Base-by-base conservation (phyloP, 768 basidiomycete species). In the Collybia sordida region DNA sequence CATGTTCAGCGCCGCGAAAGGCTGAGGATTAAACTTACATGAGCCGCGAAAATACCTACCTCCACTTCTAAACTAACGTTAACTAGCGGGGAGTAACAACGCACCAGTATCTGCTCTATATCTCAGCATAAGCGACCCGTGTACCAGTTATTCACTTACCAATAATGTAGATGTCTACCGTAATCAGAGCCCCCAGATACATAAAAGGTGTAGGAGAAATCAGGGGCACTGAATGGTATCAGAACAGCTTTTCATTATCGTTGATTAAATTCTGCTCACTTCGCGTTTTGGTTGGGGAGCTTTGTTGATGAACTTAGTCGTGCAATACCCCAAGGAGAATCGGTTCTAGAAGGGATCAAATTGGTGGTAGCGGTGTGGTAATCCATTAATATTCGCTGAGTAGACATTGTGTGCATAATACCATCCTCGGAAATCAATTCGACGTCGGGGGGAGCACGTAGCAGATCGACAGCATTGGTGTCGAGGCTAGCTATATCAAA, bases 261-360 rank as follows among this genome's bases (percentile, higher is more conserved):
- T 39, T 27, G 25, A 9, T 27, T 27, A 9, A 27, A 27, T 12
- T 45, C 9, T 4, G 19, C 12, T 18, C 27, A 40, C 37, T 6
- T 37, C 3, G 36, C 6, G 12, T 24, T 39, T 12, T 49, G 37
- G 24, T 19, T 52, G 18, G 46, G 36, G 6, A 63, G 50, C 35
- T 48, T 54, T 6, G 56, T 42, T 18, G 47, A 18, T 25, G 55
- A 49, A 47, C 49, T 59, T 27, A 68, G 49, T 15, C 65, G 57
- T 15, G 51, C 36, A 23, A 66, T 45, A 22, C 67, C 67, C 67
- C 67, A 68, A 28, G 65, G 60, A 2, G 65, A 62, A 42, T 62
- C 56, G 24, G 55, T 57, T 49, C 65, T 66, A 47, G 22, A 21
- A 27, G 14, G 14, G 28, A 4, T 27, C n/a, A n/a, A n/a, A n/a